Base-by-base conservation (phyloP, 2,329 filamentous ascomycete species). In the Gliomastix tumulicola region DNA sequence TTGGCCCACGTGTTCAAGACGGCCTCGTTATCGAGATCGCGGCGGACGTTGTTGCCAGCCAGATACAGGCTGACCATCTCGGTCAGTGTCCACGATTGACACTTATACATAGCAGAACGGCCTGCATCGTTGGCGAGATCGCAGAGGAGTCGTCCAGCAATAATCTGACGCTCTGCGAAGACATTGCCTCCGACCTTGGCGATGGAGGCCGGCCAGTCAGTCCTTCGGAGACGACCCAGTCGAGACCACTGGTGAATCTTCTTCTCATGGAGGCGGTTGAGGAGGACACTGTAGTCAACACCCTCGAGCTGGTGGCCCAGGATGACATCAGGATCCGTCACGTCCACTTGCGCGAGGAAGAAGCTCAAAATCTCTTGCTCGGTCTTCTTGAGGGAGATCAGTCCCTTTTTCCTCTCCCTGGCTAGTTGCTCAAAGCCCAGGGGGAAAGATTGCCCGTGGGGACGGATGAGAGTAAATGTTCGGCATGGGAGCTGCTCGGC, bases 61-160 rank as follows among this genome's bases (percentile, higher is more conserved):
- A 98, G 79, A 47, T 96, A 94, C 13, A 97, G 73, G 44, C 82
- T 86, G 57, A 88, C 94, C 89, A 98, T 98, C 60, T 98, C 92
- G 3, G 90, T 94, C 59, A 98, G 71, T 58, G 85, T 95, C 92
- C 92, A 98, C 4, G 89, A 94, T 60, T 96, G 90, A 59, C 92
- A 98, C 64, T 94, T 95, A 50, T 77, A 82, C 90, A 97, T 97
- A 46, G 88, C 77, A 10, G 90, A 96, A 68, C 96, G 97, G 59
- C 92, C 92, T 53, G 94, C 86, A 49, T 98, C 92, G 56, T 98
- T 98, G 40, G 84, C 88, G 41, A 97, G 69, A 64, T 98, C 92
- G 57, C 92, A 97, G 39, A 97, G 75, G 41, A 98, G 68, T 49
- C 92, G 82, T 28, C 92, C 92, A 43, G 89, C 78, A 46, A 95